Base-by-base conservation (phyloP, 306 rosid species). In the Morella rubra region DNA sequence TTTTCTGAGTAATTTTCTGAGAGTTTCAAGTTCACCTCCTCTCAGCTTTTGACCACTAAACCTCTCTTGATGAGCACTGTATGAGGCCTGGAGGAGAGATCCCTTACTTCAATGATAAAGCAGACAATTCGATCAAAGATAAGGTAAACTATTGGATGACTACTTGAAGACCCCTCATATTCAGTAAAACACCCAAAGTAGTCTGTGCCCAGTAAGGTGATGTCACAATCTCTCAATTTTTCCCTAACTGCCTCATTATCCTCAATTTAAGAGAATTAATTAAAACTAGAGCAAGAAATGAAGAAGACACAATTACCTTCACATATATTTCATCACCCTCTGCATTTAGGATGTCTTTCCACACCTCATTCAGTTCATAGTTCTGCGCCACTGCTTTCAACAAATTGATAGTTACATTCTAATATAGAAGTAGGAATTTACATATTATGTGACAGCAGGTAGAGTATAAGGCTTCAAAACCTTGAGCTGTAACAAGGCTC, bases 401-500 rank as follows among this genome's bases (percentile, higher is more conserved):
- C 49, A 76, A 77, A 65, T 9, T 76, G 65, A 79, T 45, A 62
- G 47, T 65, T 55, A 64, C 72, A 20, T 9, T 60, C 76, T 81
- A 18, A 32, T 40, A 46, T 13, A 16, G 20, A 12, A 54, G 73
- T 20, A 19, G 16, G 18, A 69, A 74, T 7, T 20, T 24, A 24
- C 6, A 50, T 18, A 69, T 69, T 55, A 19, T 53, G 22, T 44
- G 59, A 60, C 59, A 65, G 40, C 44, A 74, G 71, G 76, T 55
- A 69, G 55, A 59, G 64, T 58, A 61, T 68, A 75, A 58, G 5
- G 59, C 41, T 76, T 68, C 51, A 72, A 80, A 83, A 96, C 98
- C 99, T 91, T 96, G 98, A 79, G 98, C 98, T 68, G 98, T 96
- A 61, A 96, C 99, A 49, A 96, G 99, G 85, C 98, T 91, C 99